Conservation (phyloP, 495 filamentous ascomycete species). For the Aspergillus affinis region DNA sequence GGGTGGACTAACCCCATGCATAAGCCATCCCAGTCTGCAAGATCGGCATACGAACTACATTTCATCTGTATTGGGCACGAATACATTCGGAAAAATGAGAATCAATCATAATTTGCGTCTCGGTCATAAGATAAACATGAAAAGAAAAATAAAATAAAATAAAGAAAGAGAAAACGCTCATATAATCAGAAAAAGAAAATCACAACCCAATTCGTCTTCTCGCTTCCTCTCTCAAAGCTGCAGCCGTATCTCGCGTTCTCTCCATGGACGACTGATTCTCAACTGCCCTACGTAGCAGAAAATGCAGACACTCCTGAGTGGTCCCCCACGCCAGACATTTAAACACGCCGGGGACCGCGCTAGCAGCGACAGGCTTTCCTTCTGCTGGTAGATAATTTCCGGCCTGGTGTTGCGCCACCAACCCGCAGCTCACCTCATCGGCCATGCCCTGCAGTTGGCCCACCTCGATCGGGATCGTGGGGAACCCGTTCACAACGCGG, state of each 20-base stretch:
- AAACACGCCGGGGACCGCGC: constrained; percentile 56
- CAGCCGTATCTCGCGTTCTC: constrained; percentile 63
- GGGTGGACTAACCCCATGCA: neutral
- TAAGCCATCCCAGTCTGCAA: neutral
- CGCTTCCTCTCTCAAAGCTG: constrained; percentile 66
- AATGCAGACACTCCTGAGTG: constrained; percentile 83
- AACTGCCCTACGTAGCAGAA: constrained; percentile 72
- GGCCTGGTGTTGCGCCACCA: constrained; percentile 48
- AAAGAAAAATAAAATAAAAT: neutral
- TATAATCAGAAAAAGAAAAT: constrained; percentile 27
- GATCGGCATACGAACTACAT: neutral
- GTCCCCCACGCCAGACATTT: constrained; percentile 89
- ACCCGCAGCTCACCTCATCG: constrained; percentile 78
- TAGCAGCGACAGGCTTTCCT: neutral
- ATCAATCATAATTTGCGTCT: neutral
- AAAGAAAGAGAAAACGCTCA: neutral
- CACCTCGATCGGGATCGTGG: constrained; percentile 61
- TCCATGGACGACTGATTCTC: constrained; percentile 82
- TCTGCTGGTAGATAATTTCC: neutral
- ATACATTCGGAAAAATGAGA: neutral
- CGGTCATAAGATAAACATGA: too few relatives aligned
- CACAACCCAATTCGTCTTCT: constrained; percentile 34
- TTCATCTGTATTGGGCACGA: neutral
- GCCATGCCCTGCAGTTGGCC: constrained; percentile 93
- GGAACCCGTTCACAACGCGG: constrained; percentile 38